Evolutionary conservation across 1,284 basidiomycete genomes (phyloP).

Genomic region (Pseudozyma sp.): DNA sequence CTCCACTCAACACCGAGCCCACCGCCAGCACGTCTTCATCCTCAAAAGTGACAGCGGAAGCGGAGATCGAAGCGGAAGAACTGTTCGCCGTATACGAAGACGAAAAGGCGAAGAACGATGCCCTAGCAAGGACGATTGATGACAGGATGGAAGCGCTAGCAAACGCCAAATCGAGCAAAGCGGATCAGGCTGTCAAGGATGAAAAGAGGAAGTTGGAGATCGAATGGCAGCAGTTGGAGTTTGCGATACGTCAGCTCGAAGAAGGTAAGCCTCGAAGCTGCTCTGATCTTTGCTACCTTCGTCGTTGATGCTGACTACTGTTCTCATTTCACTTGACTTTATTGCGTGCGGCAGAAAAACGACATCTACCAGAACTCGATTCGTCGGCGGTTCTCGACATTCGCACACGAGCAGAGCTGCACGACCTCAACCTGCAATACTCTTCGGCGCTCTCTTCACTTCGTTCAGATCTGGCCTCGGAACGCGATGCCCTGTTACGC

Average conservation of each 20-base stretch:
- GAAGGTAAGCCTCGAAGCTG: slow-evolving; percentile 19
- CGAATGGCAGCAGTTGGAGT: slow-evolving; percentile 48
- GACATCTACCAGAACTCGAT: slow-evolving; percentile 27
- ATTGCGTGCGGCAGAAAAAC: slow-evolving; percentile 10
- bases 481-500: slow-evolving; percentile 24
- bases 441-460: slow-evolving; percentile 21
- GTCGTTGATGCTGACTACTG: not conserved
- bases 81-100: slow-evolving; percentile 40
- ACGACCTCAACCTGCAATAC: slow-evolving; percentile 37
- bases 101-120: slow-evolving; percentile 41
- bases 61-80: slow-evolving; percentile 27
- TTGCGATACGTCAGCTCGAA: slow-evolving; percentile 28
- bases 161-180: slow-evolving; percentile 1
- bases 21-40: slow-evolving; percentile 8
- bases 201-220: slow-evolving; percentile 20
- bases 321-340: not conserved
- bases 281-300: not conserved
- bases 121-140: slow-evolving; percentile 20
- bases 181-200: not conserved
- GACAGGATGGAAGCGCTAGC: slow-evolving; percentile 22
- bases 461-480: slow-evolving; percentile 17
- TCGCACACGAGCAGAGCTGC: slow-evolving; percentile 36
- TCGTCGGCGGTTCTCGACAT: slow-evolving; percentile 24
- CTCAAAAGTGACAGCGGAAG: slow-evolving; percentile 8
- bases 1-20: slow-evolving; percentile 14